Base-by-base conservation (phyloP, 2,329 filamentous ascomycete genomes). In the Coleophoma cylindrospora region DNA sequence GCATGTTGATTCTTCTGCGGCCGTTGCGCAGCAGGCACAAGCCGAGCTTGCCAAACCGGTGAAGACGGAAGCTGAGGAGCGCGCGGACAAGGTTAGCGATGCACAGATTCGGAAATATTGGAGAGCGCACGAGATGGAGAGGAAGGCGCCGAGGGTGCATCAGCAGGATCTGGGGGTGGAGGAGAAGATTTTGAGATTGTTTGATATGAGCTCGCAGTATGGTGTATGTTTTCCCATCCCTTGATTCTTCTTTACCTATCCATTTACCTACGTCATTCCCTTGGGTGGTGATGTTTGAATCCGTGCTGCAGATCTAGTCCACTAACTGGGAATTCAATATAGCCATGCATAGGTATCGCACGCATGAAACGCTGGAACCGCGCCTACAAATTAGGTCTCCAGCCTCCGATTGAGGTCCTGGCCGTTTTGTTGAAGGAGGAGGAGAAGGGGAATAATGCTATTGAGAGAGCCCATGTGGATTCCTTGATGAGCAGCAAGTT, bases 121-220 rank as follows among this genome's bases (percentile, higher is more conserved):
- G 91, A 74, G 74, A 57, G 68, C 68, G 11, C 81, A 92, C 57
- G 89, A 96, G 72, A 72, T 73, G 38, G 76, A 83, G 61, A 77
- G 89, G 58, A 77, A 76, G 52, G 81, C 88, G 15, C 79, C 80
- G 40, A 74, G 86, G 60, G 83, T 95, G 34, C 94, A 97, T 63
- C 90, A 95, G 69, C 69, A 85, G 60, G 84, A 76, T 2, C 65
- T 97, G 58, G 78, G 75, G 11, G 58, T 87, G 43, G 77, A 86
- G 50, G 91, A 97, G 75, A 96, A 92, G 74, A 83, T 97, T 22
- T 69, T 97, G 61, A 77, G 92, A 55, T 89, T 96, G 66, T 99
- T 94, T 70, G 94, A 99, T 66, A 86, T 95, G 57, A 94, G 86
- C 63, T 89, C 81, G 53, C 89, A 96, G 62, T 99, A 89, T 67